Evolutionary conservation across 139 green algal species (phyloP), one percentile per base, ranked within the genome.

Genomic region (Closterium sp.): DNA sequence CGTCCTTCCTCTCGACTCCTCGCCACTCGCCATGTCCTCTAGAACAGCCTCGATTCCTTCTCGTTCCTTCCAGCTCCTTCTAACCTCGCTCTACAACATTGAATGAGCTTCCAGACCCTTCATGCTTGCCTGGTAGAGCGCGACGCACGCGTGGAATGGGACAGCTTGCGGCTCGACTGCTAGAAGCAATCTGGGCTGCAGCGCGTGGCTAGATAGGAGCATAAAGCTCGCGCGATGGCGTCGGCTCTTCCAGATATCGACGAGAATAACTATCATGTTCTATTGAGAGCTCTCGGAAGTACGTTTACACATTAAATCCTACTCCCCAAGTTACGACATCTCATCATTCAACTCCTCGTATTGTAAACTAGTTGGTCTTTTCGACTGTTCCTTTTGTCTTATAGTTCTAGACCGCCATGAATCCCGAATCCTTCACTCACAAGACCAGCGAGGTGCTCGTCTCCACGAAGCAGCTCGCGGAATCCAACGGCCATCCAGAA

Each of bases 401-500:
- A 76, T 76, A 3, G 25, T 76, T 28, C 55, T 76, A 76, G 55
- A 19, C 55, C 55, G 55, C 55, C 55, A 76, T 92, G 81, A 92
- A 93, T 89, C 91, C 92, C 34, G 92, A 93, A 28, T 31, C 87
- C 6, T 94, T 94, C 38, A 94, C 92, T 8, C 28, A 94, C 30
- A 94, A 94, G 85, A 92, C 92, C 30, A 94, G 89, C 34, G 90
- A 93, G 66, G 90, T 76, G 36, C 90, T 94, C 30, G 8, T 84
- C 33, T 43, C 85, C 30, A 84, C 92, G 33, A 33, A 33, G 28
- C 87, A 91, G n/a, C 31, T 94, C 19, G 90, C 92, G 87, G 34
- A 94, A 86, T 30, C 92, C 34, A 34, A 21, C 23, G 87, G 90
- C 31, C 92, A 94, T 84, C 69, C 92, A 1, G 90, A 94, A 35